Conservation (phyloP, 495 filamentous ascomycete genomes). For the Glonium stellatum region DNA sequence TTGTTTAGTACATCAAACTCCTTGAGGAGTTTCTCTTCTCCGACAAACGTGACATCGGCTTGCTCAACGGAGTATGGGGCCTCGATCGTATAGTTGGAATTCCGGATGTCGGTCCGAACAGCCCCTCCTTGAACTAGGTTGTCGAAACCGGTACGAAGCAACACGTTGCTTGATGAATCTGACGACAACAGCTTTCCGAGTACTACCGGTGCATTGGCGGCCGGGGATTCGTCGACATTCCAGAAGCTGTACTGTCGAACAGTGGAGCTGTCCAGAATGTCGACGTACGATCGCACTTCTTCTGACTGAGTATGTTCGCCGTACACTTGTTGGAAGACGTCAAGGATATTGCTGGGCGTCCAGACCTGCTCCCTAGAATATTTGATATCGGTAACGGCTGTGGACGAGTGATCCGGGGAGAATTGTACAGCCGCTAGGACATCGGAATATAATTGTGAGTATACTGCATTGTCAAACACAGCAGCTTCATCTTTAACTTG, state of each 20-base stretch:
- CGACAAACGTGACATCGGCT: slow-evolving; percentile 73
- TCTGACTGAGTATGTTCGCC: slow-evolving; percentile 43
- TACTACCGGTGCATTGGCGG: slow-evolving; percentile 54
- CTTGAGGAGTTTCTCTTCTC: slow-evolving; percentile 68
- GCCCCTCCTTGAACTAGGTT: slow-evolving; percentile 83
- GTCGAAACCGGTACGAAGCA: slow-evolving; percentile 66
- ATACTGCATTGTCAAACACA: slow-evolving; percentile 59
- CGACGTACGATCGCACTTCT: slow-evolving; percentile 41
- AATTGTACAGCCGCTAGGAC: slow-evolving; percentile 74
- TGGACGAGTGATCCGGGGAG: slow-evolving; percentile 53
- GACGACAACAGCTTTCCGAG: slow-evolving; percentile 66
- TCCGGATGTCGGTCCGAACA: slow-evolving; percentile 77
- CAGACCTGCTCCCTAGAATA: slow-evolving; percentile 75
- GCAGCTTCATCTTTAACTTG: slow-evolving; percentile 52
- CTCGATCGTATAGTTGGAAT: slow-evolving; percentile 72
- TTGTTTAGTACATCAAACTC: slow-evolving; percentile 65
- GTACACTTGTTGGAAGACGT: slow-evolving; percentile 55
- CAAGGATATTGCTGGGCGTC: slow-evolving; percentile 69
- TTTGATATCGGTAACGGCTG: slow-evolving; percentile 72
- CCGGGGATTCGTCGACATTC: slow-evolving; percentile 73
- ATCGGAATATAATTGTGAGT: slow-evolving; percentile 81
- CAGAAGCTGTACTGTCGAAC: slow-evolving; percentile 88
- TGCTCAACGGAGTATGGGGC: slow-evolving; percentile 71
- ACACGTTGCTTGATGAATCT: slow-evolving; percentile 70
- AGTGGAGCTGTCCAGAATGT: slow-evolving; percentile 35